Percentiles rank a stretch among this genome's conserved stretches.
phyloP scores from a whole-genome alignment of 2,329 filamentous ascomycete genomes.

The Paracoccidioides lutzii region DNA sequence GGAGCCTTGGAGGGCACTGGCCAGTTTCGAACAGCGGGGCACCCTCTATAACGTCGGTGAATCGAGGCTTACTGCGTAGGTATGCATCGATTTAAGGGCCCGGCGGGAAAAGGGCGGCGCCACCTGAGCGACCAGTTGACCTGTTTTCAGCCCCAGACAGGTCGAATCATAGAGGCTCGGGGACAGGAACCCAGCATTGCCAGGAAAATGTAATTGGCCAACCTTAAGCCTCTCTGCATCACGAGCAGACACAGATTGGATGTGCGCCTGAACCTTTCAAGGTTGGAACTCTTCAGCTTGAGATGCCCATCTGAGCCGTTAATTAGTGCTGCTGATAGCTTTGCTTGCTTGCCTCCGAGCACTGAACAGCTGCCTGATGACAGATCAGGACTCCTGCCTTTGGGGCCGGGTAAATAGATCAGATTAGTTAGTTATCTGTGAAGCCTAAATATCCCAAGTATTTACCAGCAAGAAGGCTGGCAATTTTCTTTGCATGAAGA shows the following conservation, averaged over 20 bases:
- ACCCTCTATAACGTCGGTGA: background rate
- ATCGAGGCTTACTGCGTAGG: background rate
- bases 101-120: background rate
- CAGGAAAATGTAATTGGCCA: background rate
- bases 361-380: background rate
- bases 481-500: too few species aligned
- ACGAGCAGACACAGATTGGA: background rate
- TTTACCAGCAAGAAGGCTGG: too few species aligned
- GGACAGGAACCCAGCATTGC: background rate
- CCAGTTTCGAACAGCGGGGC: background rate
- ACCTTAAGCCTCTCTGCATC: background rate
- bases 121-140: background rate
- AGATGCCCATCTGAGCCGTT: background rate
- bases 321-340: background rate
- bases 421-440: too few species aligned
- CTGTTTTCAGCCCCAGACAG: background rate
- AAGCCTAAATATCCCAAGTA: too few species aligned
- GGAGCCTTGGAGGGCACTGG: background rate
- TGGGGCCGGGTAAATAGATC: too few species aligned
- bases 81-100: background rate
- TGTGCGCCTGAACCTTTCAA: too few species aligned
- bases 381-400: background rate
- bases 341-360: background rate
- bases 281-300: background rate
- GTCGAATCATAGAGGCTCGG: background rate